Percentiles rank a stretch among this genome's conserved stretches.
These are phyloP conservation scores for Sporothrix protearum DNA, from an alignment of 2,329 filamentous ascomycete genomes.

Conservation along the genomic window DNA sequence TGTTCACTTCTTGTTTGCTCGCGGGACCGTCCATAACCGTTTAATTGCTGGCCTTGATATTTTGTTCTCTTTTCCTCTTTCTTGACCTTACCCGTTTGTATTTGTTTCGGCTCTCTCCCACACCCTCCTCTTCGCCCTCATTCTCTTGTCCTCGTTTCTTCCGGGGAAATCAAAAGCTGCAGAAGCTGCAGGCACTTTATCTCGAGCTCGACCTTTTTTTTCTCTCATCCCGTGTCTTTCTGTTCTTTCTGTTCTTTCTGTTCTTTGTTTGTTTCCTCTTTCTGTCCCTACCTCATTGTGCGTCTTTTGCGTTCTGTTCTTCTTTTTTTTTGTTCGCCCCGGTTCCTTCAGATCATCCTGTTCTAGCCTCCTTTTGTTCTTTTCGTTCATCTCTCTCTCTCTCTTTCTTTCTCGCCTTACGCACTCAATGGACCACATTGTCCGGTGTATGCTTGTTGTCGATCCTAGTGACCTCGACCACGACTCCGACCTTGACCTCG, in stretches of 20 bases:
- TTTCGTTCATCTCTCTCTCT: background rate
- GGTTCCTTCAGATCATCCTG: background rate
- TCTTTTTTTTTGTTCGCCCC: background rate
- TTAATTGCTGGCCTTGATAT: constrained; percentile 1
- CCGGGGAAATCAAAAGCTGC: constrained; percentile 9
- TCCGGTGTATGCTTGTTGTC: constrained; percentile 53
- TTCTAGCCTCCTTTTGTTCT: background rate
- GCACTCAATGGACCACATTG: constrained; percentile 57
- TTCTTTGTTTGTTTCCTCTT: background rate
- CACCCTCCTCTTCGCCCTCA: background rate
- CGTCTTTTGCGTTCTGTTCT: background rate
- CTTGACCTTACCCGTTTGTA: background rate
- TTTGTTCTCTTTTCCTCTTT: background rate
- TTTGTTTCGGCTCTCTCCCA: background rate
- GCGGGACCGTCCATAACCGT: background rate
- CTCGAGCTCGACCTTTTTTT: constrained; percentile 8
- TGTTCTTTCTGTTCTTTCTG: background rate
- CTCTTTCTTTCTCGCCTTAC: background rate
- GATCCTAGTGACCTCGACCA: constrained; percentile 41
- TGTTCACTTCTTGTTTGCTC: constrained; percentile 6
- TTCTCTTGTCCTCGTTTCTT: background rate
- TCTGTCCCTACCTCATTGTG: constrained; percentile 9
- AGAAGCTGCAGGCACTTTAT: constrained; percentile 16
- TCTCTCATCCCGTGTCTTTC: background rate
- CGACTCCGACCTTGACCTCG: constrained; percentile 18